Conservation (phyloP, 768 basidiomycete genomes). For the Grammothele lineata region DNA sequence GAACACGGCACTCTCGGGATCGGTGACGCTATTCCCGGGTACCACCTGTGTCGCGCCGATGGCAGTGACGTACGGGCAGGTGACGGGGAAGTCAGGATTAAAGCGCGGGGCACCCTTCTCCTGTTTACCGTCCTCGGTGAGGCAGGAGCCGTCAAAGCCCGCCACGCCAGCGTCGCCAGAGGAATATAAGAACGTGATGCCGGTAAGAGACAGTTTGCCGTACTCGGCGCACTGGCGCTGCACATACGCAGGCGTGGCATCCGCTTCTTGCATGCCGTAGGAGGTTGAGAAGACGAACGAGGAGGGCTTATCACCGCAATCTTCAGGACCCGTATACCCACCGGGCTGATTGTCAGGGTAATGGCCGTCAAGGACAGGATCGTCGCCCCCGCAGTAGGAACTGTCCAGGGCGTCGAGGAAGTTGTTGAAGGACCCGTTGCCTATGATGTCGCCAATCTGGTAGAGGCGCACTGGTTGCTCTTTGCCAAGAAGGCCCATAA, state of each 20-base stretch:
- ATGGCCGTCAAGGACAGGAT: conserved; percentile 32
- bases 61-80: conserved; percentile 39
- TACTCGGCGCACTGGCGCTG: conserved; percentile 42
- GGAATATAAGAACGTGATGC: conserved; percentile 37
- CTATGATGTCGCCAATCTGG: conserved; percentile 20
- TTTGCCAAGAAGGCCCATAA: conserved; percentile 41
- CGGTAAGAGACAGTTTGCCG: conserved; percentile 35
- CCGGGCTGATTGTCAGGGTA: conserved; percentile 39
- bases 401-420: conserved; percentile 42
- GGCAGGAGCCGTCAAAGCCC: conserved; percentile 28
- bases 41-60: conserved; percentile 36
- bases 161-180: conserved; percentile 44
- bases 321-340: conserved; percentile 30
- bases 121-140: conserved; percentile 26
- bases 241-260: conserved; percentile 32
- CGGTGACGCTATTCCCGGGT: conserved; percentile 26
- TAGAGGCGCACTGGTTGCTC: conserved; percentile 18
- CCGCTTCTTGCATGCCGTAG: conserved; percentile 34
- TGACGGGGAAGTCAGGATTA: conserved; percentile 27
- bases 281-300: conserved; percentile 39
- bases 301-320: conserved; percentile 33
- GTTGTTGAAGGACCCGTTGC: conserved; percentile 40
- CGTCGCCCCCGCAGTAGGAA: conserved; percentile 43
- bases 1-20: conserved; percentile 34
- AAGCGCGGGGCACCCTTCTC: conserved; percentile 17